These are phyloP conservation scores for Colletotrichum lini DNA, from an alignment of 2,329 filamentous ascomycete genomes.

Conservation along the genomic window DNA sequence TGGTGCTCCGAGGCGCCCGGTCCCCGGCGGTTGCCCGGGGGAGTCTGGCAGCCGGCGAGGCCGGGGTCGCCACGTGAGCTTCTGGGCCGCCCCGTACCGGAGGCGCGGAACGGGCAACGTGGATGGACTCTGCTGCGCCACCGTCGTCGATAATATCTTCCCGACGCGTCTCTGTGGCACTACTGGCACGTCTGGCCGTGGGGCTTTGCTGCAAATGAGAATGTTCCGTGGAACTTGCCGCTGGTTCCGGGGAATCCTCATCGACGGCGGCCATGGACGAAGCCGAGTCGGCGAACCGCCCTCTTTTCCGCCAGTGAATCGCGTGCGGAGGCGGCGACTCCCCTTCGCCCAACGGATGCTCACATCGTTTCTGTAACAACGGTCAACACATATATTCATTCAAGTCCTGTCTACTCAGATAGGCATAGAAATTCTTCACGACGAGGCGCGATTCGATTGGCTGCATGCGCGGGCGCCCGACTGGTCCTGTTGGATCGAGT, in stretches of 20 bases:
- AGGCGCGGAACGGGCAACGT: conserved; percentile 1
- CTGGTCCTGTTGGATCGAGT: background rate
- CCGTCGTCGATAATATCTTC: background rate
- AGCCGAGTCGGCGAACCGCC: background rate
- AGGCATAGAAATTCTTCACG: background rate
- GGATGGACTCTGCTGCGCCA: conserved; percentile 1
- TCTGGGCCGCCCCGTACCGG: background rate
- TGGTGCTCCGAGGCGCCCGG: background rate
- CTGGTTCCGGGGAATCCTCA: background rate
- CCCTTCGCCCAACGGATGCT: conserved; percentile 26
- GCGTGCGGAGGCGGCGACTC: conserved; percentile 25
- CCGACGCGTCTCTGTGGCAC: background rate
- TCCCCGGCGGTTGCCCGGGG: background rate
- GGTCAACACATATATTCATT: background rate
- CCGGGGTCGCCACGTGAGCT: background rate
- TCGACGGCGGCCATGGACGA: background rate
- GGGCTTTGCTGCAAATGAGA: background rate
- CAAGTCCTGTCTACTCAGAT: background rate
- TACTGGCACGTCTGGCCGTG: background rate
- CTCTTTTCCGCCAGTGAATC: conserved; percentile 15
- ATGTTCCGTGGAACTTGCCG: background rate
- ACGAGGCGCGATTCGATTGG: conserved; percentile 21
- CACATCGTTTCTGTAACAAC: conserved; percentile 40
- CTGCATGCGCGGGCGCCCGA: too few relatives aligned
- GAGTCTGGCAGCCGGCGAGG: background rate